Evolutionary conservation across 441 rosid genomes (phyloP), one percentile per base, ranked within the genome.

Genomic region (Populus hybrid): DNA sequence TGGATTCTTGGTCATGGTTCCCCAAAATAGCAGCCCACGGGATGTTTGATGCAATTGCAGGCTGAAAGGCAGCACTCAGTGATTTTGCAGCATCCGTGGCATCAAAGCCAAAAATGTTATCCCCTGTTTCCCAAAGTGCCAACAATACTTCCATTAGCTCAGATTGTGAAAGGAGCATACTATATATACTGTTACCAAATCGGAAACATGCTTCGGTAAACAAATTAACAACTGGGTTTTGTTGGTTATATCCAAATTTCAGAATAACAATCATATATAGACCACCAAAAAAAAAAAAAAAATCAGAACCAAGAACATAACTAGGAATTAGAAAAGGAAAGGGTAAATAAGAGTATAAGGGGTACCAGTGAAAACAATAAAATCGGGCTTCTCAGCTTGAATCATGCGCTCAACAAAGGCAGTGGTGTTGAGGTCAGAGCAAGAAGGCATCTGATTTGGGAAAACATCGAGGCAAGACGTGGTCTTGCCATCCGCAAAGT

Each of bases 371-470:
- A 92, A 94, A 77, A 92, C 94, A 67, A 94, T 90, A 73, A 94
- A 85, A 81, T 90, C 79, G 36, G 98, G 95, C 42, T 86, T 89
- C 84, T 94, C 97, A 34, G 95, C 92, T 34, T 76, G 85, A 69
- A 94, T 94, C 83, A 93, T 84, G 59, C 97, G 88, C 9, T 80
- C 72, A 38, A 92, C 64, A 79, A 94, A 94, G 77, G 93, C 84
- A 61, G 91, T 84, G 81, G 98, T 92, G 85, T 94, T 91, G 86
- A 90, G 92, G 81, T 94, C 98, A 50, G 97, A 90, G 89, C 97
- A 94, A 76, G 84, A 83, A 30, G 78, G 74, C 34, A 71, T 28
- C 77, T 92, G 92, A 63, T 66, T 74, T 0, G 89, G 86, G 28
- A 87, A 78, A 10, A 92, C 93, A 75, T 92, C 83, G 69, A 65